Percentiles rank a stretch among this genome's conserved stretches.
phyloP scores from a whole-genome alignment of 306 rosid genomes.

The Glycyrrhiza uralensis region DNA sequence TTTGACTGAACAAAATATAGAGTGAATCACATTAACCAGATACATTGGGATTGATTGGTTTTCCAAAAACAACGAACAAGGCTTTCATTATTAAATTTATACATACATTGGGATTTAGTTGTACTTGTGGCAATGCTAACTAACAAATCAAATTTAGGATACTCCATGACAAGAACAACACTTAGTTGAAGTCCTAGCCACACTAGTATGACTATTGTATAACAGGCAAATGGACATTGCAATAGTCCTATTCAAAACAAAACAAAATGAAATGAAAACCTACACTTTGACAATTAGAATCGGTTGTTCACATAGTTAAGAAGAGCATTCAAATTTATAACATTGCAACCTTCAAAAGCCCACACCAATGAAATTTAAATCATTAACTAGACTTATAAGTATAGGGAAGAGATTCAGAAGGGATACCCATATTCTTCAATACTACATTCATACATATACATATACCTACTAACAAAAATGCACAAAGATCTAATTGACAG shows the following conservation, averaged over 20 bases:
- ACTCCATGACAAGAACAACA: too few relatives aligned
- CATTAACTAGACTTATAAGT: background rate
- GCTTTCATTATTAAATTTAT: too few relatives aligned
- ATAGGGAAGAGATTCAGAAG: background rate
- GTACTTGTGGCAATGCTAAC: too few relatives aligned
- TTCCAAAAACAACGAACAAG: too few relatives aligned
- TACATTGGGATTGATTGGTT: too few relatives aligned
- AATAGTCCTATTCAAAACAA: too few relatives aligned
- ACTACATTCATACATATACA: too few relatives aligned
- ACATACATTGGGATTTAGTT: too few relatives aligned
- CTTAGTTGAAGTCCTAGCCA: background rate
- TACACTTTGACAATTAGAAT: background rate
- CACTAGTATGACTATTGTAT: background rate
- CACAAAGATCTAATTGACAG: too few relatives aligned
- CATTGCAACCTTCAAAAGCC: background rate
- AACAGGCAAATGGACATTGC: too few relatives aligned
- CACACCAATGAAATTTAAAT: background rate
- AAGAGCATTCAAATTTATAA: background rate
- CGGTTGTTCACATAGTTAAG: background rate
- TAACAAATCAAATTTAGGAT: too few relatives aligned
- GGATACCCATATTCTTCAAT: background rate
- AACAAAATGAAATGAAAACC: background rate
- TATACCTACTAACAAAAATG: too few relatives aligned
- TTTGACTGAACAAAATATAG: slow-evolving; percentile 42
- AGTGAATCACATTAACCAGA: slow-evolving; percentile 38